Evolutionary conservation across 805 yeast genomes (phyloP), one percentile per base, ranked within the genome.

Genomic region (Alloascoidea hylecoeti): DNA sequence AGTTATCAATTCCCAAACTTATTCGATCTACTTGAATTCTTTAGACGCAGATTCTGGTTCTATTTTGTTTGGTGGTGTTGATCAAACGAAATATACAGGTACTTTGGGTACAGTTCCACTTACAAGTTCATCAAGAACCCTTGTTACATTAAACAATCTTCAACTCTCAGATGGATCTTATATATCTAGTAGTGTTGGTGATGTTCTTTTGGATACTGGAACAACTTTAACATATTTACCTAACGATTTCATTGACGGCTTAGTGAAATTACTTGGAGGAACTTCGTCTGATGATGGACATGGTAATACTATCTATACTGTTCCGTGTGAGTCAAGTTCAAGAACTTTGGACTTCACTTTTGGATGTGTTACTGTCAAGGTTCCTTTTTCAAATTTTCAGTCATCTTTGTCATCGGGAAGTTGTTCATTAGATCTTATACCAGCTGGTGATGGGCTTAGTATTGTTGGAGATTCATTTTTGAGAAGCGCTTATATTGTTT

Each of bases 121-220:
- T 9, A n/a, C n/a, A 23, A 23, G 9, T 23, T n/a, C 30, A 9
- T n/a, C 13, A 9, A 9, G 30, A 23, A 23, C 30, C 9, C 13
- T 9, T 23, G 30, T 23, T 23, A 9, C 30, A 9, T 23, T 23
- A 23, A 23, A 23, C 30, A n/a, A 23, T 9, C 9, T 9, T 23
- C 30, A 23, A n/a, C 9, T 9, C n/a, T 9, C 9, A n/a, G n/a
- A 23, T 23, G 71, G 2, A 79, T 89, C 1, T 60, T n/a, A n/a
- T n/a, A n/a, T n/a, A n/a, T n/a, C n/a, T n/a, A n/a, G n/a, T n/a
- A n/a, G n/a, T n/a, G n/a, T n/a, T n/a, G n/a, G n/a, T n/a, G 62
- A 69, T 2, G 72, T 65, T 2, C 42, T 71, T 5, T 50, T 76
- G 33, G 82, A 76, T 52, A 66, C 77, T 2, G 82, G 82, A 33